Evolutionary conservation across 306 rosid species (phyloP), one percentile per base, ranked within the genome.

Genomic region (Gillenia trifoliata): DNA sequence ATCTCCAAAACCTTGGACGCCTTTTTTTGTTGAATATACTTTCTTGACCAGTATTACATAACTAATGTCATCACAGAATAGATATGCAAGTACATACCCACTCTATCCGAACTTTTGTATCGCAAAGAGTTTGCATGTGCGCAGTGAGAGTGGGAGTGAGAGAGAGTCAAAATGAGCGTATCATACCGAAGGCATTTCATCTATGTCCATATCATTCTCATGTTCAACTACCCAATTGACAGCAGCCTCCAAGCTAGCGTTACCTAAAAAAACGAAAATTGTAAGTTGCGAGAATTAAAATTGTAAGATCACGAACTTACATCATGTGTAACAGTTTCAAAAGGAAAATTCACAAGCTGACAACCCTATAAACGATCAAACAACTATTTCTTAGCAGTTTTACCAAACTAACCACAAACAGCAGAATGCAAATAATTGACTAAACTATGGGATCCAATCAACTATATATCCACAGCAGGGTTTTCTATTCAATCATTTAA

Each of bases 181-280:
- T 4, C 71, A 45, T 92, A 94, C 99, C 94, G 85, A 64, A 78
- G 97, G 96, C 92, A 94, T 90, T 86, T 92, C 82, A 73, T 94
- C 99, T 70, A 94, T 84, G 77, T 90, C 93, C 19, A 86, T 63
- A 62, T 88, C 96, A 84, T 86, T 78, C 85, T 94, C 99, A 40
- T 90, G 96, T 80, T 92, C 97, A 54, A 88, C 97, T 73, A 94
- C 82, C 99, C 99, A 94, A 80, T 71, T 90, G 60, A 94, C 87
- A 28, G 97, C 96, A 79, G 90, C 92, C 86, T 94, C 99, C 71
- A 94, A 81, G 77, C 99, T 75, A 74, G 84, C 70, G 83, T 90
- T 92, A 80, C 96, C 97, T 94, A 77, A 47, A 73, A 86, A 66
- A 75, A 76, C 43, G 52, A 31, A 78, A 8, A 78, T 83, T 79